Conservation (phyloP, 371 early-diverging fungal species). For the Lichtheimia corymbifera region DNA sequence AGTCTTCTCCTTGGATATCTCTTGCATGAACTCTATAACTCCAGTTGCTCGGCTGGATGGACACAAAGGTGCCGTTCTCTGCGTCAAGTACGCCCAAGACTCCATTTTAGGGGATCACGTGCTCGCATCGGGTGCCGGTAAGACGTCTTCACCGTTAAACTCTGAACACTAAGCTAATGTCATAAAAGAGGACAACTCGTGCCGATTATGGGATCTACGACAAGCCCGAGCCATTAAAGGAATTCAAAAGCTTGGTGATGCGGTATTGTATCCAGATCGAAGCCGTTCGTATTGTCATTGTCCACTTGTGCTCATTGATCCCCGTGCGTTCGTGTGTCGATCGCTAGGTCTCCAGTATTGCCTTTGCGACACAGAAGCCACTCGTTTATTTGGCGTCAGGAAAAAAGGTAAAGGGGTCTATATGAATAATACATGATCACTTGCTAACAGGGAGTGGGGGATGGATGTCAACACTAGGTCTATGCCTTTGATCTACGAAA, state of each 20-base stretch:
- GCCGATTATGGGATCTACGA: constrained; percentile 46
- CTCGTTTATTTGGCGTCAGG: constrained; percentile 39
- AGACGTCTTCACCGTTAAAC: background rate
- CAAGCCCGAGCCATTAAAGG: constrained; percentile 28
- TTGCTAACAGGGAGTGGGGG: background rate
- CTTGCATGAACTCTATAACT: constrained; percentile 2
- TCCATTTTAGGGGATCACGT: constrained; percentile 11
- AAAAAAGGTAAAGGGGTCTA: constrained; percentile 22
- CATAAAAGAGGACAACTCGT: constrained; percentile 42
- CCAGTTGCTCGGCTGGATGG: constrained; percentile 16
- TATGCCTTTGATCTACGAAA: constrained; percentile 40
- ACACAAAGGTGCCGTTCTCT: constrained; percentile 18
- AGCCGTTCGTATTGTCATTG: too few species aligned
- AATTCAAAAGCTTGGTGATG: constrained; percentile 27
- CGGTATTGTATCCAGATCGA: constrained; percentile 23
- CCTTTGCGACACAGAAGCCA: constrained; percentile 34
- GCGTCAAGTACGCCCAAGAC: constrained; percentile 9
- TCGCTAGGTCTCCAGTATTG: constrained; percentile 34
- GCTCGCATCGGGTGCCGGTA: constrained; percentile 28
- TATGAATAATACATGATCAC: background rate
- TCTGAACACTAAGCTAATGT: background rate
- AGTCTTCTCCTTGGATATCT: background rate
- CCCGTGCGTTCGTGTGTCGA: background rate
- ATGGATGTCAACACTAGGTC: constrained; percentile 20
- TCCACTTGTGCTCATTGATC: background rate